Conservation (phyloP, 179 eudicot species). For the Camellia oleifera region DNA sequence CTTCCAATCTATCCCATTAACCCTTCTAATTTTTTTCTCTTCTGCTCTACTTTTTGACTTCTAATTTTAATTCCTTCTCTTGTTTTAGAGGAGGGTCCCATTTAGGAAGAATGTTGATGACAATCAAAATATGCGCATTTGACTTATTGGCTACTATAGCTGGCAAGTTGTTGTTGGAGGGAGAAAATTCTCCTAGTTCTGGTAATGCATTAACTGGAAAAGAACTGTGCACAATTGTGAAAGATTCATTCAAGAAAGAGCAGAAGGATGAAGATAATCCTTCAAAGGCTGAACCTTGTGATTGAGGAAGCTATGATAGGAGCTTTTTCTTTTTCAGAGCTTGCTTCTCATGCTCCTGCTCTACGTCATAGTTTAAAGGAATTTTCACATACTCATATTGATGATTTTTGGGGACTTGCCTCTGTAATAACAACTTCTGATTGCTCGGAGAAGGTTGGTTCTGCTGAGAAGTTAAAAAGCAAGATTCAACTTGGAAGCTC, state of each 20-base stretch:
- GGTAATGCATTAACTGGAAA: constrained; percentile 18
- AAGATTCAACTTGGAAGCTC: constrained; percentile 33
- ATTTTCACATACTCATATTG: constrained; percentile 21
- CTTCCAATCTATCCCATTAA: neutral
- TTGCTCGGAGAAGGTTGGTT: constrained; percentile 42
- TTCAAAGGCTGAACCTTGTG: constrained; percentile 27
- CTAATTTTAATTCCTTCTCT: constrained; percentile 16
- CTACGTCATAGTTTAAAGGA: constrained; percentile 26
- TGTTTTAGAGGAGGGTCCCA: constrained; percentile 56
- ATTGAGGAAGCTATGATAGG: constrained; percentile 29
- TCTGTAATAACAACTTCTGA: constrained; percentile 52
- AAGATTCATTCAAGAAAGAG: constrained; percentile 37
- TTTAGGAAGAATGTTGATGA: constrained; percentile 43
- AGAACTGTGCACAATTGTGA: constrained; percentile 24
- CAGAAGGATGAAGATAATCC: constrained; percentile 28
- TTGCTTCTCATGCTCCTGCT: constrained; percentile 32
- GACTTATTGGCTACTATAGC: constrained; percentile 88
- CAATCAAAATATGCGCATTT: constrained; percentile 61
- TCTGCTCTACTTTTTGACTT: neutral
- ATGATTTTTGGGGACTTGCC: constrained; percentile 35
- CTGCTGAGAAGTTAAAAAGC: constrained; percentile 32
- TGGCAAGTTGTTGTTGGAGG: constrained; percentile 64
- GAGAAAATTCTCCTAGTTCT: constrained; percentile 39
- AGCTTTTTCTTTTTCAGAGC: constrained; percentile 40
- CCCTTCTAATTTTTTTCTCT: neutral